These are phyloP conservation scores for Persicaria tinctoria DNA, from an alignment of 148 eudicot genomes.

Conservation along the genomic window DNA sequence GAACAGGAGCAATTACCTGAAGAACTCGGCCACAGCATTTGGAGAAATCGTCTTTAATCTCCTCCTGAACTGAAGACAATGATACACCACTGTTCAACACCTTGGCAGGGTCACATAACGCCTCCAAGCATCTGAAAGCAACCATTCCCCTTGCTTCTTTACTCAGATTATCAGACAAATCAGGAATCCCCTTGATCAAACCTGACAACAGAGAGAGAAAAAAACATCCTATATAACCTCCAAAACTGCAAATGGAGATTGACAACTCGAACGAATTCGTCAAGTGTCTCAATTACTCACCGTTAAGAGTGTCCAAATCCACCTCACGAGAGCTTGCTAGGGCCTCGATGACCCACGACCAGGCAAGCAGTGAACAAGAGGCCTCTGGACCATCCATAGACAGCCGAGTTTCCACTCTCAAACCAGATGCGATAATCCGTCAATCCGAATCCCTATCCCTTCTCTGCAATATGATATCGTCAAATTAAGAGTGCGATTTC, in stretches of 20 bases:
- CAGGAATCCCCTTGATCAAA: conserved; percentile 37
- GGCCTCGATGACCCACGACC: conserved; percentile 70
- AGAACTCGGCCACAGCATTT: conserved; percentile 43
- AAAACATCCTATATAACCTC: conserved; percentile 13
- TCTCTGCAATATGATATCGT: background rate
- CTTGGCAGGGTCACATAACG: conserved; percentile 21
- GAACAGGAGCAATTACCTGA: conserved; percentile 7
- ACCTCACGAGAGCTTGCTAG: conserved; percentile 43
- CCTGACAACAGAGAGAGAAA: conserved; percentile 22
- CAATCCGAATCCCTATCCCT: background rate
- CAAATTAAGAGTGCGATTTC: background rate
- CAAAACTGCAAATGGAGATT: background rate
- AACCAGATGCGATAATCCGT: background rate
- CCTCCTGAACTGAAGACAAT: conserved; percentile 9
- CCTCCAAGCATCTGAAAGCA: conserved; percentile 53
- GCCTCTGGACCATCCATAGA: conserved; percentile 20
- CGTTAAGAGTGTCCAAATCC: conserved; percentile 34
- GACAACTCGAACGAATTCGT: background rate
- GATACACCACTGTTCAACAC: conserved; percentile 15
- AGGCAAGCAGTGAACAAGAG: conserved; percentile 30
- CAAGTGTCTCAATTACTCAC: conserved; percentile 18
- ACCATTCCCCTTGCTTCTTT: conserved; percentile 46
- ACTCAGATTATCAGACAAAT: conserved; percentile 26
- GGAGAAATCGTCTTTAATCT: conserved; percentile 28
- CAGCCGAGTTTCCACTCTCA: background rate